Base-by-base conservation (phyloP, 768 basidiomycete genomes). In the Leccinum disarticulatum region DNA sequence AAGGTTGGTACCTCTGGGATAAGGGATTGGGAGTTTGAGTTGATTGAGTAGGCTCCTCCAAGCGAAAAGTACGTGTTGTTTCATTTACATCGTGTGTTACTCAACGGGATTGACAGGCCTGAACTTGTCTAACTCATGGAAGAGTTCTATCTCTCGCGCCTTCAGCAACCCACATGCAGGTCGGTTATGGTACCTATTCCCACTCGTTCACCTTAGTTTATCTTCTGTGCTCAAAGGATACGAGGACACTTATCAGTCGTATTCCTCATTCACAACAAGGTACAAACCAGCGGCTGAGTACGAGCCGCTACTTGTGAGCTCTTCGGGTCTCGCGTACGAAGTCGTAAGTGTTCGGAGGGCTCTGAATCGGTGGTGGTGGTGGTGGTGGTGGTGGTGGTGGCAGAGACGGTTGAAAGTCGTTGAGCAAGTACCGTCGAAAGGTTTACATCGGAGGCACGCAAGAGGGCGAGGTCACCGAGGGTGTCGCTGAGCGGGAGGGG, bases 211-310 rank as follows among this genome's bases (percentile, higher is more conserved):
- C 6, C 28, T 28, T 31, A 7, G 36, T 57, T 65, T n/a, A 66
- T 47, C 15, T 4, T 28, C 41, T n/a, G 13, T 28, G 4, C 51
- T 41, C 27, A n/a, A 66, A 95, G 93, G 84, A 59, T 81, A 87
- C 56, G 91, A 93, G 43, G 84, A 90, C 17, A 95, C 94, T 0
- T 87, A 87, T 57, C 87, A 92, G 66, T 80, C 84, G 3, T 98
- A 96, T 71, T 97, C 95, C 0, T 83, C 87, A 0, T 97, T 98
- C 76, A 92, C 92, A 15, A 92, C 93, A 1, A 82, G 83, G 56
- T 82, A 90, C 72, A 84, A 87, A 65, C 83, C 89, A 14, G 78
- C 87, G 0, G 75, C 81, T 19, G 81, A 88, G 47, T 98, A 98
- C 69, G 94, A 96, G 68, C 65, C 77, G 0, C 74, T 87, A 7